phyloP scores from a whole-genome alignment of 1,139 yeast genomes.

The Saccharomyces hybrid region DNA sequence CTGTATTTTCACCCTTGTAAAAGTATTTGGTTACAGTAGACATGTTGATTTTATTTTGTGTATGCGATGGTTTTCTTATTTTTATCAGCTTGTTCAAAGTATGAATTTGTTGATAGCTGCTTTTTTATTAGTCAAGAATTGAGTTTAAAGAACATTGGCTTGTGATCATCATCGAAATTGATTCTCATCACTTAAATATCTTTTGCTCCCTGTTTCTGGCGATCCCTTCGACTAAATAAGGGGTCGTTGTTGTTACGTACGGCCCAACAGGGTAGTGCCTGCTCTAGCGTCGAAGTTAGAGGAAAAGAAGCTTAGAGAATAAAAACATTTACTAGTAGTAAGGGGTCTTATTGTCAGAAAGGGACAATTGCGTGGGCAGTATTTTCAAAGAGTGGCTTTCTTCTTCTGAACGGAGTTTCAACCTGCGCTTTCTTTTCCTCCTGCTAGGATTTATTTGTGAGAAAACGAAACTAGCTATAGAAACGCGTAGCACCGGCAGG shows the following conservation, averaged over 20 bases:
- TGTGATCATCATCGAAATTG: not conserved
- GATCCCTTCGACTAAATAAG: not conserved
- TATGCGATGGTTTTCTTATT: conserved; percentile 4
- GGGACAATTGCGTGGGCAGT: not conserved
- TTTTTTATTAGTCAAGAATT: not conserved
- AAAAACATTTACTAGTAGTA: not conserved
- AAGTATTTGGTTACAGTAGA: conserved; percentile 40
- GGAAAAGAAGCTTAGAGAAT: not conserved
- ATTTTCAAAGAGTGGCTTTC: not conserved
- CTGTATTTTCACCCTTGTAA: conserved; percentile 57
- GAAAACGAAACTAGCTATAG: not conserved
- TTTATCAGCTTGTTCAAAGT: not conserved
- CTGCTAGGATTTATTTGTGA: not conserved
- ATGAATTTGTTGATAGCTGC: not conserved
- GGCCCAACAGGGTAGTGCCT: not conserved
- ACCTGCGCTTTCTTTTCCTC: not conserved
- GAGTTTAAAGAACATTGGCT: not conserved
- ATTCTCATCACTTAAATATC: not conserved
- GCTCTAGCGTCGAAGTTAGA: not conserved
- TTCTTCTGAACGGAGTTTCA: not conserved
- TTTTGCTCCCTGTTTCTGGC: not conserved
- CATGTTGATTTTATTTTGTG: conserved; percentile 13
- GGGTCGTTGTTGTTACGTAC: not conserved
- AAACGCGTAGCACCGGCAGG: not conserved
- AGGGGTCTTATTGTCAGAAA: not conserved